Percentiles rank a stretch among this genome's conserved stretches.
phyloP scores from a whole-genome alignment of 768 basidiomycete species.

The Trametes sanguinea region DNA sequence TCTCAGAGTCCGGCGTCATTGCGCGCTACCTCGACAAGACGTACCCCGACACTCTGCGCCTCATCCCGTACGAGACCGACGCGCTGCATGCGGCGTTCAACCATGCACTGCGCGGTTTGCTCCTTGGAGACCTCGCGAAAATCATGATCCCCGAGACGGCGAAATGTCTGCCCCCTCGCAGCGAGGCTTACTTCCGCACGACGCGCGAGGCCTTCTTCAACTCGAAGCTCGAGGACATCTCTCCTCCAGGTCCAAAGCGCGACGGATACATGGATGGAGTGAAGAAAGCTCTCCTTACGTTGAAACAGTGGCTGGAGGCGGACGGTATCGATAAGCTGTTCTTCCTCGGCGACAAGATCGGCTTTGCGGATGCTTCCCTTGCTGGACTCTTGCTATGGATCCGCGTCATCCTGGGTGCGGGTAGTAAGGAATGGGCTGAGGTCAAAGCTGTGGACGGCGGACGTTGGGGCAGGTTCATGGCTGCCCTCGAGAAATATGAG shows the following conservation, averaged over 20 bases:
- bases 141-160: conserved; percentile 21
- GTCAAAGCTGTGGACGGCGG: conserved; percentile 41
- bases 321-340: conserved; percentile 31
- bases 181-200: conserved; percentile 35
- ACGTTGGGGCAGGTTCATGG: conserved; percentile 40
- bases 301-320: conserved; percentile 36
- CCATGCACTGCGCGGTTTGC: conserved; percentile 10
- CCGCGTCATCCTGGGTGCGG: conserved; percentile 30
- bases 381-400: conserved; percentile 40
- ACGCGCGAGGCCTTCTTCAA: conserved; percentile 32
- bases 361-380: conserved; percentile 39
- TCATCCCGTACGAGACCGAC: conserved; percentile 42
- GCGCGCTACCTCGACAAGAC: conserved; percentile 52
- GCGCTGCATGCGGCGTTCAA: conserved; percentile 45
- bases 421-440: conserved; percentile 36
- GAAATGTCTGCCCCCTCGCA: conserved; percentile 12
- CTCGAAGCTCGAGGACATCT: conserved; percentile 35
- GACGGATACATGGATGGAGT: conserved; percentile 16
- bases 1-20: conserved; percentile 50
- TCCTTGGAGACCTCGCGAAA: conserved; percentile 25
- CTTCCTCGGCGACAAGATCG: conserved; percentile 35
- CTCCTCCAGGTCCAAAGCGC: conserved; percentile 20
- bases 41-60: conserved; percentile 45
- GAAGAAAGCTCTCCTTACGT: conserved; percentile 27
- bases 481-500: conserved; percentile 36